Base-by-base conservation (phyloP, 1,284 basidiomycete species). In the Trametes versicolor region DNA sequence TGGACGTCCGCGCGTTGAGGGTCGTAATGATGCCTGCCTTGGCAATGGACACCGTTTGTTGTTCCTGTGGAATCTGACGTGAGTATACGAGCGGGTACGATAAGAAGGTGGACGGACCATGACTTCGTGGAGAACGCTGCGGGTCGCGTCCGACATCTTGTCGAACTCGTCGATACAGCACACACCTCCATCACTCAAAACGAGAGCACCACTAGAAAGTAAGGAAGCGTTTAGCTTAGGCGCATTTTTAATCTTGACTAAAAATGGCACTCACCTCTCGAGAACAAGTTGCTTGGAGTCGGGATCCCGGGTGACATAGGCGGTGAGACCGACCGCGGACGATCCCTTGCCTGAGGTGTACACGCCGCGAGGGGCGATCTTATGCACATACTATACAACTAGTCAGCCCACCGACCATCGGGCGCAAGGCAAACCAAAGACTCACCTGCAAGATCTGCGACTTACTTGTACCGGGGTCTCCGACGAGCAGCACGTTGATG, bases 151-250 rank as follows among this genome's bases (percentile, higher is more conserved):
- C 1, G 93, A 94, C 97, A 99, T 99, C 79, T 99, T 99, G 82
- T 99, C 98, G 74, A 99, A 99, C 79, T 99, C 97, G 75, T 99
- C 97, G 72, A 99, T 99, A 77, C 98, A 99, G 79, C 98, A 99
- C 5, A 99, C 96, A 77, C 97, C 97, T 2, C 97, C 97, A 72
- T 99, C 98, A 72, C 95, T 97, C 60, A 99, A 82, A 1, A 99
- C 98, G 4, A 99, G 88, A 0, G 98, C 97, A 72, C 97, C 97
- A 82, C 96, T 96, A 70, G 37, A 59, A 51, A 45, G 29, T 34
- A 64, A 17, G 71, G 56, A 29, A 37, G 34, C 34, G 34, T 21
- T 65, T 34, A 10, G 17, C 0, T 19, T 27, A 48, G 19, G 23
- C n/a, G n/a, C n/a, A 34, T 25, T 27, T 23, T 19, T 21, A 12